Percentiles rank a stretch among this genome's conserved stretches.
Evolutionary conservation across 2,329 filamentous ascomycete genomes (phyloP).

Genomic region (Talaromyces funiculosus): DNA sequence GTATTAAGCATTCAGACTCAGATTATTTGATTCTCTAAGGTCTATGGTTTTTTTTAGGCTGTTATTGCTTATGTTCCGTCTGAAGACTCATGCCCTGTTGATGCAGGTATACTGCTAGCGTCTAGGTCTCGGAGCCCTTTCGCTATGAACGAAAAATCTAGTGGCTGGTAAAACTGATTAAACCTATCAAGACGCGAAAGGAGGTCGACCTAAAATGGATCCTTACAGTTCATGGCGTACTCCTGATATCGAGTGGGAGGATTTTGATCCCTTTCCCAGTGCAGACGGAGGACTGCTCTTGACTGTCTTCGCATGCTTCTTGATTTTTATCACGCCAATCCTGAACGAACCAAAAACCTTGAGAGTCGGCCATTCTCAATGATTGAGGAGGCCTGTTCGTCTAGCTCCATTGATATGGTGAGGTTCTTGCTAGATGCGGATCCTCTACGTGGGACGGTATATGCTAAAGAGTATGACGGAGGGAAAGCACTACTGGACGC

Average conservation of each 20-base stretch:
- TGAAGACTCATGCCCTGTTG: background rate
- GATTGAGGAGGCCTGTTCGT: constrained; percentile 15
- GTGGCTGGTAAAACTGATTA: background rate
- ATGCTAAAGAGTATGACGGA: background rate
- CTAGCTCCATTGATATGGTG: constrained; percentile 13
- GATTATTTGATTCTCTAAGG: background rate
- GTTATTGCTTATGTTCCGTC: background rate
- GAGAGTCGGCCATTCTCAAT: constrained; percentile 11
- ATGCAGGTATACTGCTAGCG: background rate
- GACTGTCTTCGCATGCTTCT: constrained; percentile 15
- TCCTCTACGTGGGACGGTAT: constrained; percentile 13
- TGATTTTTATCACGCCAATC: constrained; percentile 14
- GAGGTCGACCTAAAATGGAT: background rate
- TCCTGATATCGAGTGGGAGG: background rate
- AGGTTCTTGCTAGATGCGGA: constrained; percentile 17
- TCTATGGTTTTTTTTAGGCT: background rate
- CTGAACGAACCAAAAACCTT: background rate
- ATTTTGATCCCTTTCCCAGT: background rate
- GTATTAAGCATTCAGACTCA: background rate
- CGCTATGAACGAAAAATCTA: background rate
- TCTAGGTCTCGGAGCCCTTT: background rate
- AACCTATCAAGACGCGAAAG: background rate
- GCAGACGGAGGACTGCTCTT: background rate
- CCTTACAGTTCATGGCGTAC: background rate
- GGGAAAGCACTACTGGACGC: background rate